Evolutionary conservation across 352 stramenopile genomes (phyloP).

Genomic region (Phytophthora pluvialis): DNA sequence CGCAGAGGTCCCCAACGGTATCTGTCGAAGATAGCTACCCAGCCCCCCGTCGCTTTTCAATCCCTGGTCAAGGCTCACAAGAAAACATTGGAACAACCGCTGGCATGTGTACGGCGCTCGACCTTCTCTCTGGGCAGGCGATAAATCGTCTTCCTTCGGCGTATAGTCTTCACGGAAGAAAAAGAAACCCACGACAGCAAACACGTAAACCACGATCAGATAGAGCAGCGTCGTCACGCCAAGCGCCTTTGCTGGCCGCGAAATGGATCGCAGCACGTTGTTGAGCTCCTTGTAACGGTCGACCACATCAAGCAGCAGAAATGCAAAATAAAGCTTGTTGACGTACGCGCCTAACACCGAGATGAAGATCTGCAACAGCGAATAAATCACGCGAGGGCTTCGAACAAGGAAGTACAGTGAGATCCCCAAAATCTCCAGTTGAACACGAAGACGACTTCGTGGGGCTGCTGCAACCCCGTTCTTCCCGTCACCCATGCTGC

Average conservation of each 20-base stretch:
- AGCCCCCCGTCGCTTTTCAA: conserved; percentile 73
- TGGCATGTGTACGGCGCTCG: conserved; percentile 63
- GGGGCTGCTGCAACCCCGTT: not conserved
- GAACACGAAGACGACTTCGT: conserved; percentile 20
- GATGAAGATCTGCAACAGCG: conserved; percentile 59
- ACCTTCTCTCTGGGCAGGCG: conserved; percentile 40
- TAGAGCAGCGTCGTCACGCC: conserved; percentile 69
- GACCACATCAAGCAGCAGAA: conserved; percentile 78
- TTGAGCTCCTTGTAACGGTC: conserved; percentile 81
- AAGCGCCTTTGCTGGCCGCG: conserved; percentile 62
- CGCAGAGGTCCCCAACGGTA: conserved; percentile 39
- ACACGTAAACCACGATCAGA: conserved; percentile 79
- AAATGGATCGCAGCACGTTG: conserved; percentile 73
- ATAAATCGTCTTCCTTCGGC: conserved; percentile 28
- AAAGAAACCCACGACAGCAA: conserved; percentile 70
- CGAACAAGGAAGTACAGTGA: conserved; percentile 60
- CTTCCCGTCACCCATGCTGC: not conserved
- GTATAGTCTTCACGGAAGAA: conserved; percentile 80
- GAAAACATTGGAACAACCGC: conserved; percentile 75
- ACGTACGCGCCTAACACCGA: conserved; percentile 68
- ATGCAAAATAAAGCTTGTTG: conserved; percentile 82
- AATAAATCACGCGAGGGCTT: conserved; percentile 67
- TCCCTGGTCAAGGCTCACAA: conserved; percentile 74
- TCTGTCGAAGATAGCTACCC: conserved; percentile 51
- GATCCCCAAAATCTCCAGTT: conserved; percentile 41